phyloP scores from a whole-genome alignment of 1,284 basidiomycete species.

The Meira miltonrushii region DNA sequence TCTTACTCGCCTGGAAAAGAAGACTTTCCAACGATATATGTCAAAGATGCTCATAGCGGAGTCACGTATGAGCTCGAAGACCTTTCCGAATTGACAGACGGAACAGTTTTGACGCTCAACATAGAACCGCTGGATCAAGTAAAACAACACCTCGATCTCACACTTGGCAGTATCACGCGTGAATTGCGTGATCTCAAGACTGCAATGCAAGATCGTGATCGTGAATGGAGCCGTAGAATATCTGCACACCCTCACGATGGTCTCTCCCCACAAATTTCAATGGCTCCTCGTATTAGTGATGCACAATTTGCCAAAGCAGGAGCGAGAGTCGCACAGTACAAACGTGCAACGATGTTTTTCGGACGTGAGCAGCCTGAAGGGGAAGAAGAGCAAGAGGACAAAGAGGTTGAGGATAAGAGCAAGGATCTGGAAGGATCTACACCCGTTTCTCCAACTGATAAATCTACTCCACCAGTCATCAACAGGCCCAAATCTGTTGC shows the following conservation, averaged over 20 bases:
- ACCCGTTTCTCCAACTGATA: conserved; percentile 2
- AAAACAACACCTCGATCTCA: conserved; percentile 91
- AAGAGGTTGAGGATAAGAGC: not conserved
- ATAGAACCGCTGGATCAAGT: conserved; percentile 98
- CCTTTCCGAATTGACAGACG: conserved; percentile 83
- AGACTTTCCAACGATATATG: conserved; percentile 92
- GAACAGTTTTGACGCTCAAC: conserved; percentile 80
- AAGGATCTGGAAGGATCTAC: not conserved
- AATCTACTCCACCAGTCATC: conserved; percentile 8
- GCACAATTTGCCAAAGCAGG: conserved; percentile 46
- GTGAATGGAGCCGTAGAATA: conserved; percentile 17
- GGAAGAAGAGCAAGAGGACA: not conserved
- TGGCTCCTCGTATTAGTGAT: conserved; percentile 38
- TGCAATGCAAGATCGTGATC: conserved; percentile 57
- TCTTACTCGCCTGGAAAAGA: conserved; percentile 82
- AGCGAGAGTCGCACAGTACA: conserved; percentile 40
- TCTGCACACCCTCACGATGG: not conserved
- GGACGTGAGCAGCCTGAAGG: not conserved
- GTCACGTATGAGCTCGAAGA: conserved; percentile 95
- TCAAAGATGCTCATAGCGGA: conserved; percentile 81
- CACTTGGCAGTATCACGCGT: conserved; percentile 76
- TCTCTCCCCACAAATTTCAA: not conserved
- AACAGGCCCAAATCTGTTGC: conserved; percentile 7
- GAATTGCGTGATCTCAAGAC: conserved; percentile 86
- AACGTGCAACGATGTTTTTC: conserved; percentile 21